Evolutionary conservation across 441 rosid species (phyloP).

Genomic region (Dalechampia spathulata): DNA sequence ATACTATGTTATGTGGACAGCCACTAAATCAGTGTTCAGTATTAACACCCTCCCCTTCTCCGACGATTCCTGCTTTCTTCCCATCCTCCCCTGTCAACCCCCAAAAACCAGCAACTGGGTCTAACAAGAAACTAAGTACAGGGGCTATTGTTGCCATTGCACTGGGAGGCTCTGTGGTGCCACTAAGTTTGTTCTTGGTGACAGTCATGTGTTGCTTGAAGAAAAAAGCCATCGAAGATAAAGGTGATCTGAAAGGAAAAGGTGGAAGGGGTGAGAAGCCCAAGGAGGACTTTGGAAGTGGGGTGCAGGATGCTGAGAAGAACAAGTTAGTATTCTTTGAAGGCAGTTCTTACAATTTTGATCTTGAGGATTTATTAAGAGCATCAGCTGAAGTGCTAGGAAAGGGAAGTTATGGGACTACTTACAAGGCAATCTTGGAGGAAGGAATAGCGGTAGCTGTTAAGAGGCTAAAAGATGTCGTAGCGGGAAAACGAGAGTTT

Average conservation of each 20-base stretch:
- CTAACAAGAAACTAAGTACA: slow-evolving; percentile 44
- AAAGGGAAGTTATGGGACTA: slow-evolving; percentile 75
- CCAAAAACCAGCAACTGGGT: slow-evolving; percentile 18
- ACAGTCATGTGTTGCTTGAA: slow-evolving; percentile 46
- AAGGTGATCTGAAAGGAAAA: slow-evolving; percentile 35
- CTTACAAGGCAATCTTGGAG: slow-evolving; percentile 78
- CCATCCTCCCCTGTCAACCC: slow-evolving; percentile 10
- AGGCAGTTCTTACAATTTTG: slow-evolving; percentile 61
- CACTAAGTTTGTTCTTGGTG: slow-evolving; percentile 40
- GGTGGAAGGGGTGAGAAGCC: slow-evolving; percentile 56
- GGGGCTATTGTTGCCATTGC: slow-evolving; percentile 60
- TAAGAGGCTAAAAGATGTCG: slow-evolving; percentile 80
- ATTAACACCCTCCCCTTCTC: slow-evolving; percentile 20
- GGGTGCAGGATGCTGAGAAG: slow-evolving; percentile 48
- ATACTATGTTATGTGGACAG: slow-evolving; percentile 51
- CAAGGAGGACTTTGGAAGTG: slow-evolving; percentile 46
- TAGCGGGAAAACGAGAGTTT: slow-evolving; percentile 64
- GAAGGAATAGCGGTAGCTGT: slow-evolving; percentile 75
- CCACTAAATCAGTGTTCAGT: slow-evolving; percentile 36
- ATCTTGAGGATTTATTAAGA: slow-evolving; percentile 78
- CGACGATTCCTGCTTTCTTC: slow-evolving; percentile 26
- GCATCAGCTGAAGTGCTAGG: slow-evolving; percentile 96
- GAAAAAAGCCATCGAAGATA: slow-evolving; percentile 21
- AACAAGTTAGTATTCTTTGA: slow-evolving; percentile 68
- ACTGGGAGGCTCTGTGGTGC: slow-evolving; percentile 44